Conservation (phyloP, 2,329 filamentous ascomycete genomes). For the Podosphaera xanthii region DNA sequence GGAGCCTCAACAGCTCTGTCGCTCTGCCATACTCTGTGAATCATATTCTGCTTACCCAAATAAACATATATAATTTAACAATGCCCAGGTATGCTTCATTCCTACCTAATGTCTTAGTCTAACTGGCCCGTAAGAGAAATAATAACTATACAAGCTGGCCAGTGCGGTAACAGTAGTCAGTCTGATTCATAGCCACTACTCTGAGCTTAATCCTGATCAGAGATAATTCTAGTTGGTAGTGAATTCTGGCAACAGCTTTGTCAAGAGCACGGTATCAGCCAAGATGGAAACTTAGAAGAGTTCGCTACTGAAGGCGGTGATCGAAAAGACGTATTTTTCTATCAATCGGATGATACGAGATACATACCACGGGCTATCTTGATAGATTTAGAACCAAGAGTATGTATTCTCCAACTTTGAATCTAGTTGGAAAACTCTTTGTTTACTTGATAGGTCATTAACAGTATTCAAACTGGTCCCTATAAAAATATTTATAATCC, state of each 20-base stretch:
- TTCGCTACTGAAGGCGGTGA: constrained; percentile 96
- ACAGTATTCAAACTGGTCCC: constrained; percentile 74
- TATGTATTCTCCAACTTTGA: constrained; percentile 18
- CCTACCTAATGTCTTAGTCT: neutral
- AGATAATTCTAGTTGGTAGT: constrained; percentile 48
- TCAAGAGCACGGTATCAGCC: constrained; percentile 91
- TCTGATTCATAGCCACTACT: constrained; percentile 15
- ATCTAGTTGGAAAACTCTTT: constrained; percentile 2
- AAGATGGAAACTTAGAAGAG: constrained; percentile 90
- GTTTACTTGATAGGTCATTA: constrained; percentile 38
- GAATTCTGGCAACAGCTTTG: constrained; percentile 99
- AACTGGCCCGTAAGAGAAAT: constrained; percentile 48
- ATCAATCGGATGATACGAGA: constrained; percentile 94
- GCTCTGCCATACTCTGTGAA: too few relatives aligned
- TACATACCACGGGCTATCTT: constrained; percentile 94
- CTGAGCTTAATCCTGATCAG: neutral
- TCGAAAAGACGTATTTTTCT: constrained; percentile 98
- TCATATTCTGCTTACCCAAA: neutral
- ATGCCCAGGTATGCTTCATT: constrained; percentile 15
- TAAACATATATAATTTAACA: constrained; percentile 8
- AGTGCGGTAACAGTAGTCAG: constrained; percentile 97
- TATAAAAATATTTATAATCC: constrained; percentile 99
- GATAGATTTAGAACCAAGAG: constrained; percentile 81
- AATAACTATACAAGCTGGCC: constrained; percentile 95
- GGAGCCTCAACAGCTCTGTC: too few relatives aligned